Evolutionary conservation across 192 early-diverging fungal species (phyloP), one percentile per base, ranked within the genome.

Genomic region (Podila horticola): DNA sequence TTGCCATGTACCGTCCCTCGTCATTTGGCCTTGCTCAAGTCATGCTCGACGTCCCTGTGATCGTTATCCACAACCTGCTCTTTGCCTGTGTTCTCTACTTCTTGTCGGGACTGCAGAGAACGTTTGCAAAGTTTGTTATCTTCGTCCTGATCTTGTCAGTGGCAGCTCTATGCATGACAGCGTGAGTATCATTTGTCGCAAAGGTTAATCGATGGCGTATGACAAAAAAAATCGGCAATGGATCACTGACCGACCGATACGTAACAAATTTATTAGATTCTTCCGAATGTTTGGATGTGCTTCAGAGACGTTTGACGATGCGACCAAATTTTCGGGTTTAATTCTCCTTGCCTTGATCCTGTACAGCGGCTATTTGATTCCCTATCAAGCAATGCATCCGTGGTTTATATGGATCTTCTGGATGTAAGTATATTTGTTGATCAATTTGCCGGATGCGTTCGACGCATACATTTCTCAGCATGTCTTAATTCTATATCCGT

Each of bases 351-450:
- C 86, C 8, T 71, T 84, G 62, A 72, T 85, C 48, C 59, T 89
- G 2, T 89, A 91, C 45, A 76, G 82, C 17, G 89, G 92, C 33
- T 93, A 89, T 62, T 69, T 88, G 34, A 86, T 92, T 62, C 87
- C 88, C 0, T 84, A 83, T 45, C 60, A 58, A 12, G 75, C 83
- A 5, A 90, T 91, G 88, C 82, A 88, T 52, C 86, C 89, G 8
- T 88, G 87, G 89, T 74, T 90, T 11, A 74, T 57, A n/a, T 89
- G 87, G 88, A 84, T 90, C 48, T 89, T 75, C 60, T 92, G 86
- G 86, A 86, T 91, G 67, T 75, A 75, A 64, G 60, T n/a, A 3
- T 55, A 24, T 55, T 19, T 22, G 20, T n/a, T 36, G 3, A 52
- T 11, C 0, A 41, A 38, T 11, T 22, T 59, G 13, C 5, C 28